Evolutionary conservation across 345 rosid genomes (phyloP).

Genomic region (Eucalyptus guilfoylei): DNA sequence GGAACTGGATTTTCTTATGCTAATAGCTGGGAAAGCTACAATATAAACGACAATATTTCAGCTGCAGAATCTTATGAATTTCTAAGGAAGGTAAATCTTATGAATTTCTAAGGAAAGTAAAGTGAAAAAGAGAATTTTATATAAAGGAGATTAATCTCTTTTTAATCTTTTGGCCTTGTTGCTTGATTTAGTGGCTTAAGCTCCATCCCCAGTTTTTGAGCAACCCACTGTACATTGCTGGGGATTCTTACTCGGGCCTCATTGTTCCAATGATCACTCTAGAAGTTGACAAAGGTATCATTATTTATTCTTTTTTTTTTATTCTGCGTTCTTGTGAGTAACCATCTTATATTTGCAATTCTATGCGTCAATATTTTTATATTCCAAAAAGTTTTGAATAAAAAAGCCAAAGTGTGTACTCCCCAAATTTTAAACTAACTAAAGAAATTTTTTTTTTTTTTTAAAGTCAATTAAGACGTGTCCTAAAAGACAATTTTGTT

Average conservation of each 20-base stretch:
- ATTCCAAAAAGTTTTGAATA: background rate
- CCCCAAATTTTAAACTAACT: background rate
- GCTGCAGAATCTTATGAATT: background rate
- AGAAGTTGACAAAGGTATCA: conserved; percentile 4
- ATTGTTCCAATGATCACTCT: conserved; percentile 1
- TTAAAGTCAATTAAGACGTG: fast-evolving
- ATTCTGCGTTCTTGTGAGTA: background rate
- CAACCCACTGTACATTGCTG: conserved; percentile 15
- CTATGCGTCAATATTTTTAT: background rate
- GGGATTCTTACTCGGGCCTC: conserved; percentile 21
- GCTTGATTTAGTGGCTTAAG: conserved; percentile 8
- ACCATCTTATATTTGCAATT: background rate
- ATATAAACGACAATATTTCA: background rate
- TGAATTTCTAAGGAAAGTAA: conserved; percentile 19
- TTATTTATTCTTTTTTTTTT: background rate
- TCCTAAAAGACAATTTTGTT: background rate
- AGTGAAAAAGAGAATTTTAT: background rate
- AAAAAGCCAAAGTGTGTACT: background rate
- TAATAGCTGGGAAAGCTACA: background rate
- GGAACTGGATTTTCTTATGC: conserved; percentile 35
- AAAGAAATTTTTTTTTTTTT: too few species aligned
- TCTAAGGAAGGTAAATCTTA: conserved; percentile 18
- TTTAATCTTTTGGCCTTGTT: background rate
- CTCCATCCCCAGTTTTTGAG: conserved; percentile 6
- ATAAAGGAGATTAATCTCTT: background rate